A percentile compares a stretch with the other conserved stretches of the same genome.
Evolutionary conservation across 176 grass and related monocot genomes (phyloP).

Genomic region (Hsuehochloa calcarea): DNA sequence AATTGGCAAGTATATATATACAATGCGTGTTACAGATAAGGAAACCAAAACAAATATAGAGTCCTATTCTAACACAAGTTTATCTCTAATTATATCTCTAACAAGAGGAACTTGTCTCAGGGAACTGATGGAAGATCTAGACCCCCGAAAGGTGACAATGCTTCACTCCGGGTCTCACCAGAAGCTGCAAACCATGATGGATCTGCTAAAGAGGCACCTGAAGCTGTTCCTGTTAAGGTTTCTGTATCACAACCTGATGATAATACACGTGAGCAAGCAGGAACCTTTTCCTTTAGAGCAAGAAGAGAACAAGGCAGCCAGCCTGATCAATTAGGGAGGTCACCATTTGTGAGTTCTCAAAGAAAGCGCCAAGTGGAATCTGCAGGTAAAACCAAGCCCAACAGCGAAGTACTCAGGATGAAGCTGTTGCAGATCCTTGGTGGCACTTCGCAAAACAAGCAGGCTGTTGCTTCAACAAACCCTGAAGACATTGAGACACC

Average conservation of each 20-base stretch:
- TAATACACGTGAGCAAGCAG: conserved; percentile 32
- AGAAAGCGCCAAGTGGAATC: conserved; percentile 20
- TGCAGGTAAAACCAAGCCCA: conserved; percentile 43
- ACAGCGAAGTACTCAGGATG: conserved; percentile 58
- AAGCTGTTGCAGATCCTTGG: conserved; percentile 93
- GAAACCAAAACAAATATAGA: too few relatives aligned
- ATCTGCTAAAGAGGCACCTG: conserved; percentile 44
- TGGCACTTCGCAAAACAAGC: conserved; percentile 67
- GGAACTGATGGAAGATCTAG: conserved; percentile 41
- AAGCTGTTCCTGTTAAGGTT: conserved; percentile 37
- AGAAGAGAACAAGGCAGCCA: conserved; percentile 44
- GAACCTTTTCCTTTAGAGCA: conserved; percentile 49
- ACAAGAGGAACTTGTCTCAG: conserved; percentile 49
- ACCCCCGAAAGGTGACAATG: conserved; percentile 32
- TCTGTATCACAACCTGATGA: conserved; percentile 47
- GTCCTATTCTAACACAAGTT: too few relatives aligned
- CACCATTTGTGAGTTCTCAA: conserved; percentile 48
- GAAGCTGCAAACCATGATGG: conserved; percentile 39
- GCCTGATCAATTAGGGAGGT: conserved; percentile 27
- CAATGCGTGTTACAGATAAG: too few relatives aligned
- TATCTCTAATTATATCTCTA: too few relatives aligned
- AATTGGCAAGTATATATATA: too few relatives aligned
- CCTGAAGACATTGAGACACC: conserved; percentile 27
- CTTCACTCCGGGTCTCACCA: conserved; percentile 32
- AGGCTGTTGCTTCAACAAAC: conserved; percentile 44